These are phyloP conservation scores for Wallacemonas rigidus DNA, from an alignment of 208 protist genomes.

Conservation along the genomic window DNA sequence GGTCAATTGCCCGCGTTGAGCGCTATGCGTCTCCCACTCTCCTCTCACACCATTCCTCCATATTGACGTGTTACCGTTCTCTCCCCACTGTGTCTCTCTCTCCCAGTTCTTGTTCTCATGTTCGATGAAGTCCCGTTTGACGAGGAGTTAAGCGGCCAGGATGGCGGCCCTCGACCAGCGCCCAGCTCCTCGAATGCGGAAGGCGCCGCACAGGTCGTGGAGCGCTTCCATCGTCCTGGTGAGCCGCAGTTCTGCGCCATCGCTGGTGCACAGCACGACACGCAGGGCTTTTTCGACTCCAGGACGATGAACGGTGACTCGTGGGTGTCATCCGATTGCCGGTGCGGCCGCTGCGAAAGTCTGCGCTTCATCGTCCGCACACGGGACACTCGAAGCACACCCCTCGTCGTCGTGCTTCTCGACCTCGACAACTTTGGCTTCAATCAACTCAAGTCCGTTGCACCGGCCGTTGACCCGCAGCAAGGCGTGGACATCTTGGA, in stretches of 20 bases:
- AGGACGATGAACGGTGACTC: slow-evolving; percentile 76
- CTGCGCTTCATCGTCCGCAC: slow-evolving; percentile 40
- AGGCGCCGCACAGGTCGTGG: slow-evolving; percentile 5
- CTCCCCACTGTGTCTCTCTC: not conserved
- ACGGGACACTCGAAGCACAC: not conserved
- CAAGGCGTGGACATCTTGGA: slow-evolving; percentile 32
- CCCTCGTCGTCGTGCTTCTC: slow-evolving; percentile 67
- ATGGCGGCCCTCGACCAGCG: not conserved
- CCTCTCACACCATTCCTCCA: no score
- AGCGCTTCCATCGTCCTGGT: slow-evolving; percentile 66
- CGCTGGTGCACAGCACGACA: slow-evolving; percentile 55
- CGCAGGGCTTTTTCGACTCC: slow-evolving; percentile 34
- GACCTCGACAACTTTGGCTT: slow-evolving; percentile 91
- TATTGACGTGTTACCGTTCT: no score
- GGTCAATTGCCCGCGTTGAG: no score
- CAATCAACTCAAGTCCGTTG: slow-evolving; percentile 82
- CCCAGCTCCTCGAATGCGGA: not conserved
- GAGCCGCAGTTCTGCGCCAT: slow-evolving; percentile 66
- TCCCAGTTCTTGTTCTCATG: slow-evolving; percentile 20
- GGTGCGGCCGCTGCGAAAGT: slow-evolving; percentile 76
- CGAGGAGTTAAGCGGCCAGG: slow-evolving; percentile 9
- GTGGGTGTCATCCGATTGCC: slow-evolving; percentile 70
- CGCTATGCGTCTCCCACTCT: no score
- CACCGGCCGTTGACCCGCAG: slow-evolving; percentile 13
- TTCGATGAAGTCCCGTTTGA: slow-evolving; percentile 62